Evolutionary conservation across 1,284 basidiomycete genomes (phyloP).

Genomic region (Takashimella koratensis): DNA sequence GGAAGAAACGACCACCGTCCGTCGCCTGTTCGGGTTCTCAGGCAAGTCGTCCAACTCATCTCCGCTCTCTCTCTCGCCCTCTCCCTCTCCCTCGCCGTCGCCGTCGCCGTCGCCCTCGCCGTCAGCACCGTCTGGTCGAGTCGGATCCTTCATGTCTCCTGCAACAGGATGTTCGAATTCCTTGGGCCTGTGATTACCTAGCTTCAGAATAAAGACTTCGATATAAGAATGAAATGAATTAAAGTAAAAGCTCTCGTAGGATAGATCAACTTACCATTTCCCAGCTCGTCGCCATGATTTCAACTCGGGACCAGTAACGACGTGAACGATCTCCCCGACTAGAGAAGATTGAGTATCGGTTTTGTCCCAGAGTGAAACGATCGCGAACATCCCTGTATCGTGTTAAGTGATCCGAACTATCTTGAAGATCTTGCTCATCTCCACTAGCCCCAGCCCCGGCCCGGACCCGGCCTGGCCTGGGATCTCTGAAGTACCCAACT

Average conservation of each 20-base stretch:
- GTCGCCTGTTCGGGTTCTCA: conserved; percentile 18
- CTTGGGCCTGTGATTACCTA: conserved; percentile 15
- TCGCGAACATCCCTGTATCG: conserved; percentile 33
- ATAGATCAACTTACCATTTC: conserved; percentile 30
- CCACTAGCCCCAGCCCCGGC: not conserved
- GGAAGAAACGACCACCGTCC: conserved; percentile 1
- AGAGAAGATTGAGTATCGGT: conserved; percentile 16
- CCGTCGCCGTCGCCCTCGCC: conserved; percentile 3
- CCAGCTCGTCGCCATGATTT: conserved; percentile 36
- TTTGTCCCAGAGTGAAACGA: conserved; percentile 29
- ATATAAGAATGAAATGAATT: no score
- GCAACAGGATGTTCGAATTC: conserved; percentile 11
- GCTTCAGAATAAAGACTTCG: no score
- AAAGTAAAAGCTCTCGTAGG: not conserved
- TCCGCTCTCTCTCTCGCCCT: not conserved
- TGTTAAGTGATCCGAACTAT: not conserved
- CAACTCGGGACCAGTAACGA: conserved; percentile 31
- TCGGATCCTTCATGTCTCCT: not conserved
- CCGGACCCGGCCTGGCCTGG: not conserved
- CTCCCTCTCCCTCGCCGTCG: not conserved
- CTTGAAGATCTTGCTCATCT: no score
- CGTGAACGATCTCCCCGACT: conserved; percentile 36
- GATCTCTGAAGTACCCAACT: conserved; percentile 3
- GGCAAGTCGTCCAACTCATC: conserved; percentile 9
- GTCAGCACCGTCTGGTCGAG: not conserved